Conservation (phyloP, 805 yeast species). For the Schwanniomyces vanrijiae region DNA sequence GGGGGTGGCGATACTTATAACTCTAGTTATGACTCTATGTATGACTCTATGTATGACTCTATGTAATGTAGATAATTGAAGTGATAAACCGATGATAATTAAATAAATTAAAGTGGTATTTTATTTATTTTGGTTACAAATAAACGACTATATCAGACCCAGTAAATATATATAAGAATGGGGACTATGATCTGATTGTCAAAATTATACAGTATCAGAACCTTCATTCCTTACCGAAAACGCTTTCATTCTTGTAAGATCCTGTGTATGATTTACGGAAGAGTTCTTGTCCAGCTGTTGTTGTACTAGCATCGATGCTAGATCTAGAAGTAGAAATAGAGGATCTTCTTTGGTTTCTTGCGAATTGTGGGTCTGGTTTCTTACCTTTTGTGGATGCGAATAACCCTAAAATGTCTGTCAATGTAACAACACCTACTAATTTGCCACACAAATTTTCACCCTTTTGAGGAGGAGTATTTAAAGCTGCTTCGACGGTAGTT, state of each 20-base stretch:
- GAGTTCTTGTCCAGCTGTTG: slow-evolving; percentile 9
- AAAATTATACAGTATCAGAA: not conserved
- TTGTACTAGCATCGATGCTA: slow-evolving; percentile 8
- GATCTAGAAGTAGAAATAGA: slow-evolving; percentile 29
- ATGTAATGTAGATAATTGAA: no score
- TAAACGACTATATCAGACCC: not conserved
- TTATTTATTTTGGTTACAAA: not conserved
- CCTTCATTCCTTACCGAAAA: slow-evolving; percentile 10
- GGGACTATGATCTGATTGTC: not conserved
- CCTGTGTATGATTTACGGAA: slow-evolving; percentile 13
- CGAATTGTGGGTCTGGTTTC: slow-evolving; percentile 78
- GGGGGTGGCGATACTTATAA: no score
- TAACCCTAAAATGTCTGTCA: slow-evolving; percentile 84
- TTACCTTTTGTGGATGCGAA: slow-evolving; percentile 76
- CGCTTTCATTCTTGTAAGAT: slow-evolving; percentile 9
- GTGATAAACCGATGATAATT: no score
- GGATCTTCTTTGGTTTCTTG: slow-evolving; percentile 82
- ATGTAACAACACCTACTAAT: slow-evolving; percentile 85
- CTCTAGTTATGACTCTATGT: no score
- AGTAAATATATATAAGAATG: not conserved
- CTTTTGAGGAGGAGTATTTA: slow-evolving; percentile 12
- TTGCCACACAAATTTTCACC: slow-evolving; percentile 65
- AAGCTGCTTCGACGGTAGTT: slow-evolving; percentile 21
- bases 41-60: no score
- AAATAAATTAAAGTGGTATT: not conserved